Base-by-base conservation (phyloP, 148 eudicot genomes). In the Nepenthes gracilis region DNA sequence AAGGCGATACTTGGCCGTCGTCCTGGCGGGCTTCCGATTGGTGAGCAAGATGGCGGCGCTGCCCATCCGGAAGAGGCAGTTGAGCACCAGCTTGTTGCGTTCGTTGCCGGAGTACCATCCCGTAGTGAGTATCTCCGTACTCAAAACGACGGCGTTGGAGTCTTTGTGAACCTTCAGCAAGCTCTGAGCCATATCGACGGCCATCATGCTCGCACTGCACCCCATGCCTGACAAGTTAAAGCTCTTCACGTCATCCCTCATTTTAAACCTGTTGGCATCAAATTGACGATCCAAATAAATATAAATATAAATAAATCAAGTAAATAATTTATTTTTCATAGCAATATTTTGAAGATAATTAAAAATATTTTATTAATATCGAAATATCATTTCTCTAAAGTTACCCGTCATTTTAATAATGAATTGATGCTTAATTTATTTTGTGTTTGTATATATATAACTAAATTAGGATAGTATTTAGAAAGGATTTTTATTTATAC, bases 71-170 rank as follows among this genome's bases (percentile, higher is more conserved):
- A 87, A 87, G 6, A 80, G 33, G 51, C 96, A 85, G 61, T 85
- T 84, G 6, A 87, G 68, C 11, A 74, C 64, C 70, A 85, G 43
- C 73, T 74, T 84, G 36, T 75, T 5, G 9, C 55, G 61, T 2
- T 80, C 88, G 43, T 77, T 82, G 11, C 96, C 96, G 0, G 80
- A 55, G 57, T 88, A 88, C 91, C 88, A 88, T 0, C 96, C 88
- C 5, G 72, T 81, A 33, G 85, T 77, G n/a, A 88, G 57, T 6
- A 88, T 83, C 65, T 88, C 96, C 0, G 91, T 88, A 69, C 96
- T 85, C 52, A 88, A 70, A 56, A 88, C 53, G n/a, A 88, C 75
- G 2, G 76, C 91, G 32, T 79, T 75, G 5, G 77, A 83, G 36
- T 85, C 75, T 34, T 57, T 64, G 53, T 74, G 80, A 47, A 67